Base-by-base conservation (phyloP, 2,329 filamentous ascomycete species). In the Stagonosporopsis vannaccii region DNA sequence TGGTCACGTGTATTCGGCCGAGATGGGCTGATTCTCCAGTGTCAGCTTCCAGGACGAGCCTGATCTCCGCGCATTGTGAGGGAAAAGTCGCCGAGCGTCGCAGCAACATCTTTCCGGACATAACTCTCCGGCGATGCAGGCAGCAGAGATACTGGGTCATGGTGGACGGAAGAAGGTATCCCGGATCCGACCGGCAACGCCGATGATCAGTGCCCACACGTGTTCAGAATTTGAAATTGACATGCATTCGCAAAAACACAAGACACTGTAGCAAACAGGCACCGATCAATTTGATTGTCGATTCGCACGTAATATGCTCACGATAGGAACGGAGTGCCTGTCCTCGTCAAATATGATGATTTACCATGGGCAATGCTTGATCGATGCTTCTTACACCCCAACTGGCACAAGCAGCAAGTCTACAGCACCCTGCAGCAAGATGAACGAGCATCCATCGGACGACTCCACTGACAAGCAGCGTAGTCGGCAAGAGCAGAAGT, bases 1-100 rank as follows among this genome's bases (percentile, higher is more conserved):
- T 37, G 2, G 19, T 56, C 47, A 51, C 53, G 53, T 56, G 53
- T 12, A 23, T 26, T 56, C 43, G 47, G 47, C 42, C 47, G 47
- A 56, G 19, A 3, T 20, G 30, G 19, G 7, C 7, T 32, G 36
- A 56, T 56, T 47, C 32, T 39, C 39, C 17, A 26, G 25, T 52
- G 33, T 52, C 23, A 19, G 39, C 30, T n/a, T 42, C 32, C 41
- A 40, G 33, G 8, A 36, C 11, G n/a, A n/a, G n/a, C n/a, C n/a
- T n/a, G n/a, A n/a, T n/a, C n/a, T 15, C 47, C 12, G 46, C 13
- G 25, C 20, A 30, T 30, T 7, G 9, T 30, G 28, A 11, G 9
- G 28, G 28, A 6, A 35, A 17, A 35, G 5, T 35, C 15, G 32
- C 32, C 32, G 15, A 35, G 15, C n/a, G 15, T 35, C 11, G 32